phyloP scores from a whole-genome alignment of 2,329 filamentous ascomycete species.

The Nigrograna mackinnonii region DNA sequence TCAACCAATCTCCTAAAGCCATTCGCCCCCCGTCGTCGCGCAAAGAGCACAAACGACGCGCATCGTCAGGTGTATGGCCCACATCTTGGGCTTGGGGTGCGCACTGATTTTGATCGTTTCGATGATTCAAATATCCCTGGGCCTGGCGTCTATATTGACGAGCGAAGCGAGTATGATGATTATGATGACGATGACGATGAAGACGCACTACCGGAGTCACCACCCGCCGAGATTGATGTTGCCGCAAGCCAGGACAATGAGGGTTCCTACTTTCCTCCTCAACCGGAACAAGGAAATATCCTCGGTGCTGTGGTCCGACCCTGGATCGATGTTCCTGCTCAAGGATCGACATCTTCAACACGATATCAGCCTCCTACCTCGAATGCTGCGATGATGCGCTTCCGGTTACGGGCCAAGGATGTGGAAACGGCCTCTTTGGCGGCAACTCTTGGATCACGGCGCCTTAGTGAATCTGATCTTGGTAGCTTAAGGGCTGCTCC shows the following conservation, averaged over 20 bases:
- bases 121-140: conserved; percentile 52
- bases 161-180: conserved; percentile 41
- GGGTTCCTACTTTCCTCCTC: conserved; percentile 35
- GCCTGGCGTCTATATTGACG: conserved; percentile 50
- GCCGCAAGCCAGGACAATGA: conserved; percentile 23
- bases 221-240: conserved; percentile 37
- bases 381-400: conserved; percentile 59
- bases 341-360: conserved; percentile 27
- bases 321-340: conserved; percentile 53
- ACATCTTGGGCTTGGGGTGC: conserved; percentile 35
- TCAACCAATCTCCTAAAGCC: conserved; percentile 30
- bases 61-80: conserved; percentile 23
- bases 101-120: conserved; percentile 29
- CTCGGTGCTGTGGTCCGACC: conserved; percentile 39
- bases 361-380: conserved; percentile 56
- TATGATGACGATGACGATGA: conserved; percentile 39
- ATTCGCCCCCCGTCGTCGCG: conserved; percentile 44
- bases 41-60: conserved; percentile 51
- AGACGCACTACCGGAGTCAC: conserved; percentile 32
- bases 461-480: conserved; percentile 65
- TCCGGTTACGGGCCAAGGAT: conserved; percentile 52
- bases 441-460: conserved; percentile 72
- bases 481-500: conserved; percentile 64
- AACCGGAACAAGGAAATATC: conserved; percentile 20
- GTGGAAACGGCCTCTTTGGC: conserved; percentile 60